Conservation (phyloP, 768 basidiomycete species). For the Roridomyces roridus region DNA sequence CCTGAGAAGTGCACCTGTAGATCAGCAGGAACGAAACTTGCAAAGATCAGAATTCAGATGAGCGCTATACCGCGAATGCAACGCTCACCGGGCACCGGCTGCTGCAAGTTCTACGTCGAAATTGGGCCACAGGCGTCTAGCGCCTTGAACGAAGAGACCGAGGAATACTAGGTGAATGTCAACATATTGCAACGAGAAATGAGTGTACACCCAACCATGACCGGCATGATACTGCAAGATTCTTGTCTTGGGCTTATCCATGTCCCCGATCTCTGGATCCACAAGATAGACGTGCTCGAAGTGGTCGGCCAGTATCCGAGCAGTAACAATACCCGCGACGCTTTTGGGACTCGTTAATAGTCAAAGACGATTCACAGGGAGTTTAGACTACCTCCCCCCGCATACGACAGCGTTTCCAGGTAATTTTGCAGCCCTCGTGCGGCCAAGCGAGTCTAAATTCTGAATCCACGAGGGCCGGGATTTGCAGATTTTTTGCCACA, state of each 20-base stretch:
- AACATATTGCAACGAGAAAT: too few species aligned
- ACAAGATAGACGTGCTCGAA: slow-evolving; percentile 34
- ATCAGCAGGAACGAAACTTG: slow-evolving; percentile 17
- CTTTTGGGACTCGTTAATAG: slow-evolving; percentile 21
- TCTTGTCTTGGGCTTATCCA: slow-evolving; percentile 13
- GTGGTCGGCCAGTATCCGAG: slow-evolving; percentile 33
- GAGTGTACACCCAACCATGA: slow-evolving; percentile 10
- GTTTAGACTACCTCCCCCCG: slow-evolving; percentile 27
- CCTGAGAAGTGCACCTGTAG: slow-evolving; percentile 23
- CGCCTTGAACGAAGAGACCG: slow-evolving; percentile 17
- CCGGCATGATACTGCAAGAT: slow-evolving; percentile 23
- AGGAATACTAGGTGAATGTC: slow-evolving; percentile 6
- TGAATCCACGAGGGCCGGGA: neutral
- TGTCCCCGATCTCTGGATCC: slow-evolving; percentile 29
- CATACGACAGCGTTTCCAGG: slow-evolving; percentile 27
- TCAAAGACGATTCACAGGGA: neutral
- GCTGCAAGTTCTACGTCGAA: slow-evolving; percentile 22
- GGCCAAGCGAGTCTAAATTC: neutral
- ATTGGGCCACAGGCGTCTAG: slow-evolving; percentile 26
- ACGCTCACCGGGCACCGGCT: slow-evolving; percentile 24
- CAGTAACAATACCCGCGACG: slow-evolving; percentile 32
- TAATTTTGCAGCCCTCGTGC: neutral
- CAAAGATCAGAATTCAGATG: neutral
- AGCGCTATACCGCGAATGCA: neutral
- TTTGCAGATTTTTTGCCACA: slow-evolving; percentile 4